Evolutionary conservation across 169 alveolate genomes (phyloP).

Genomic region (Plasmodium knowlesi): DNA sequence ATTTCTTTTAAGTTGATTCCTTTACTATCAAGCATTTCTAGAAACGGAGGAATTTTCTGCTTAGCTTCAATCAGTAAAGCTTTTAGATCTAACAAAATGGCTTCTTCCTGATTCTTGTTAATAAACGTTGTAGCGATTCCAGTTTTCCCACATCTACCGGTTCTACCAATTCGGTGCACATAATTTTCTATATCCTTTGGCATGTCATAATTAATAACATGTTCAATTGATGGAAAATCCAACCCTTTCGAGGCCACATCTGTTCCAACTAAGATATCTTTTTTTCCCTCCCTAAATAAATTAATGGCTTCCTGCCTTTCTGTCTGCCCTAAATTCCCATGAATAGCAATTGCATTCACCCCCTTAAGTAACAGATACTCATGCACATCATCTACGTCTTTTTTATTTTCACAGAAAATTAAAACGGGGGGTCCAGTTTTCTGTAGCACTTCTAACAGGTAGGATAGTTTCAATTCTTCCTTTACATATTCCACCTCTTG

Average conservation of each 20-base stretch:
- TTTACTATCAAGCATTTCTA: constrained; percentile 87
- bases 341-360: constrained; percentile 92
- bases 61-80: constrained; percentile 92
- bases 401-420: constrained; percentile 94
- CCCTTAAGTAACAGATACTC: constrained; percentile 92
- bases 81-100: constrained; percentile 88
- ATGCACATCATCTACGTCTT: constrained; percentile 95
- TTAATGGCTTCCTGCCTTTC: constrained; percentile 90
- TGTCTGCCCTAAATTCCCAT: constrained; percentile 92
- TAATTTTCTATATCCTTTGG: constrained; percentile 98
- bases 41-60: constrained; percentile 91
- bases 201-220: constrained; percentile 98
- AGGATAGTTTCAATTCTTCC: constrained; percentile 92
- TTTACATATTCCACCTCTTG: constrained; percentile 95
- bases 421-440: constrained; percentile 97
- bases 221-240: constrained; percentile 96
- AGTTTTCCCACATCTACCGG: constrained; percentile 97
- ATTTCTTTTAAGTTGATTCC: constrained; percentile 85
- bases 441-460: constrained; percentile 91
- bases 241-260: constrained; percentile 98
- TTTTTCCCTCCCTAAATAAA: constrained; percentile 85
- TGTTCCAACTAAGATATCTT: constrained; percentile 92
- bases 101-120: constrained; percentile 86
- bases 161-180: constrained; percentile 99
- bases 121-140: constrained; percentile 97